Evolutionary conservation across 208 protist genomes (phyloP).

Genomic region (Acanthamoeba healyi): DNA sequence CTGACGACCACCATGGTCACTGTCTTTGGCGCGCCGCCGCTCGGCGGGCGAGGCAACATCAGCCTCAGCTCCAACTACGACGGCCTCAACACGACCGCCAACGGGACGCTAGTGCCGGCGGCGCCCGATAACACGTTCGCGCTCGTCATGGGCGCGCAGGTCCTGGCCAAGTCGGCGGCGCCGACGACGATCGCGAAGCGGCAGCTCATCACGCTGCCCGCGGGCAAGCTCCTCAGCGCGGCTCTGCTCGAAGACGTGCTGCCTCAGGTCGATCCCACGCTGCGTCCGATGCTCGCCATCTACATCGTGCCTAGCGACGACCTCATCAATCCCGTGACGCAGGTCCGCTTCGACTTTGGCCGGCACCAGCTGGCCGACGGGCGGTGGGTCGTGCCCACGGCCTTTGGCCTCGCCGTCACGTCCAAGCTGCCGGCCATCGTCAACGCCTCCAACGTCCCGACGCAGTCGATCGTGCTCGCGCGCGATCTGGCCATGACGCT

Average conservation of each 20-base stretch:
- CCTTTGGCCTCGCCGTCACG: not conserved
- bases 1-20: slow-evolving; percentile 16
- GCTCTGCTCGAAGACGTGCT: slow-evolving; percentile 18
- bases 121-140: slow-evolving; percentile 57
- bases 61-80: slow-evolving; percentile 25
- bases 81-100: not conserved
- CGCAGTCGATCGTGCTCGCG: not conserved
- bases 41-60: slow-evolving; percentile 60
- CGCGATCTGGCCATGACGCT: slow-evolving; percentile 1
- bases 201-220: slow-evolving; percentile 2
- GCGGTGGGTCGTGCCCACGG: slow-evolving; percentile 18
- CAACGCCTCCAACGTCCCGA: slow-evolving; percentile 17
- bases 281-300: slow-evolving; percentile 34
- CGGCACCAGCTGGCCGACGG: not conserved
- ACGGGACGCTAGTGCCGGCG: slow-evolving; percentile 16
- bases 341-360: slow-evolving; percentile 55
- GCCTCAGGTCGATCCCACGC: slow-evolving; percentile 3
- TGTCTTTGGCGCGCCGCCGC: slow-evolving; percentile 27
- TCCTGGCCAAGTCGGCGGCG: not conserved
- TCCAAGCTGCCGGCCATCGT: not conserved
- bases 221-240: slow-evolving; percentile 47
- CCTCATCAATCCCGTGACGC: not conserved
- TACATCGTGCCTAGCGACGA: not conserved
- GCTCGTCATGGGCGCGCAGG: slow-evolving; percentile 36
- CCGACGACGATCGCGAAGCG: not conserved